Base-by-base conservation (phyloP, 257 asterid genomes). In the Solanum chaucha region DNA sequence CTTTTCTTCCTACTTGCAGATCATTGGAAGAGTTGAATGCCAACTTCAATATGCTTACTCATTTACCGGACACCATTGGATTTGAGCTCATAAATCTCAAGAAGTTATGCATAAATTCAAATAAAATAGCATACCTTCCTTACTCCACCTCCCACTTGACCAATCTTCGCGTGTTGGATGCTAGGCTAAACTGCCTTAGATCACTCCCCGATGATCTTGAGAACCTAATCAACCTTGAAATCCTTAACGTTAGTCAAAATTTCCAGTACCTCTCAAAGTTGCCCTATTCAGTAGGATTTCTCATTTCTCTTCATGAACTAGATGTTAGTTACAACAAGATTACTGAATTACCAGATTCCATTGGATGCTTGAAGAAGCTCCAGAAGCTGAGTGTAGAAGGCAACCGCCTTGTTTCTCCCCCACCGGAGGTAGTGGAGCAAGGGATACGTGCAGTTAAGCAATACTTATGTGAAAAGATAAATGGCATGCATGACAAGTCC, bases 251-350 rank as follows among this genome's bases (percentile, higher is more conserved):
- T 0, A 96, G 99, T 90, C 99, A 96, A 85, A 96, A 96, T 20
- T 96, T 96, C 88, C 99, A 96, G 8, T 91, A 90, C 94, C 91
- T 96, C 5, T 46, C 90, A 3, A 46, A 88, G 14, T 92, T 96
- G 10, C 99, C 99, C 0, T 94, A 93, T 93, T 93, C 99, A 36
- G 46, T 96, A 3, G 99, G 99, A 55, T 96, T 96, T 0, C 96
- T 96, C 59, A 93, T 93, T 41, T 94, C 98, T 2, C 94, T 96
- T 2, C 87, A 90, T 4, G 99, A 96, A 85, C 71, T 96, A 15
- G 99, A 96, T 84, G 94, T 94, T 3, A 95, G 99, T 90, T 94
- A 96, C 92, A 96, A 96, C 91, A 94, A 90, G 59, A 93, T 96
- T 77, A 83, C 92, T 0, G 36, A 68, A 67, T 88, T 96, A 48